Evolutionary conservation across 768 basidiomycete species (phyloP).

Genomic region (Suillus subaureus): DNA sequence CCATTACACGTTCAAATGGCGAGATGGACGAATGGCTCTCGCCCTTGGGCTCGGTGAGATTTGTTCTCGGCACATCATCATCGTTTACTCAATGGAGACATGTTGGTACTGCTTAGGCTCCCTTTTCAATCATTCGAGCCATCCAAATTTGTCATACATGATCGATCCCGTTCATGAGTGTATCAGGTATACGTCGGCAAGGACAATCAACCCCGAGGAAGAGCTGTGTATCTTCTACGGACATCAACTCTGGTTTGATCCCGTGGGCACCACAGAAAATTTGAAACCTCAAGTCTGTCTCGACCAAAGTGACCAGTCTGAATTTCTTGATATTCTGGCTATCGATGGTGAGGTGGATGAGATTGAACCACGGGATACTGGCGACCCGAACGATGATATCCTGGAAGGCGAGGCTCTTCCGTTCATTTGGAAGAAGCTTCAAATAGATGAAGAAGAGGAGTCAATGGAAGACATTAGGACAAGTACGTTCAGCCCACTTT

Average conservation of each 20-base stretch:
- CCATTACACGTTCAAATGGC: slow-evolving; percentile 79
- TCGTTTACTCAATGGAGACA: neutral
- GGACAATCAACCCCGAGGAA: slow-evolving; percentile 57
- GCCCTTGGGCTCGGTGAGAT: slow-evolving; percentile 74
- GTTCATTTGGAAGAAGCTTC: slow-evolving; percentile 60
- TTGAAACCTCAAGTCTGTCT: neutral
- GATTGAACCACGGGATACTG: slow-evolving; percentile 23
- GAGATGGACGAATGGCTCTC: slow-evolving; percentile 73
- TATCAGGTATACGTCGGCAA: slow-evolving; percentile 62
- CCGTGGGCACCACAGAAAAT: slow-evolving; percentile 28
- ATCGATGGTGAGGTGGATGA: neutral
- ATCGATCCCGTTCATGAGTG: slow-evolving; percentile 55
- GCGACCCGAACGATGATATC: slow-evolving; percentile 50
- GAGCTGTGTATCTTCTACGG: slow-evolving; percentile 84
- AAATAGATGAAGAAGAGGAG: slow-evolving; percentile 62
- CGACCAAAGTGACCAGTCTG: neutral
- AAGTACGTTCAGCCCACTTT: slow-evolving; percentile 16
- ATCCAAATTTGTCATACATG: slow-evolving; percentile 70
- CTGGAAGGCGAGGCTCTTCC: slow-evolving; percentile 64
- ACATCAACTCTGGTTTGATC: slow-evolving; percentile 65
- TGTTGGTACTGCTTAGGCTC: slow-evolving; percentile 52
- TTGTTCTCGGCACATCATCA: neutral
- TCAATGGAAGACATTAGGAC: slow-evolving; percentile 53
- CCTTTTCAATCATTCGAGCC: slow-evolving; percentile 75
- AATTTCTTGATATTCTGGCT: neutral